A percentile compares a stretch with the other conserved stretches of the same genome.
These are phyloP conservation scores for Taphrina flavorubra DNA, from an alignment of 1,139 yeast genomes.

Conservation along the genomic window DNA sequence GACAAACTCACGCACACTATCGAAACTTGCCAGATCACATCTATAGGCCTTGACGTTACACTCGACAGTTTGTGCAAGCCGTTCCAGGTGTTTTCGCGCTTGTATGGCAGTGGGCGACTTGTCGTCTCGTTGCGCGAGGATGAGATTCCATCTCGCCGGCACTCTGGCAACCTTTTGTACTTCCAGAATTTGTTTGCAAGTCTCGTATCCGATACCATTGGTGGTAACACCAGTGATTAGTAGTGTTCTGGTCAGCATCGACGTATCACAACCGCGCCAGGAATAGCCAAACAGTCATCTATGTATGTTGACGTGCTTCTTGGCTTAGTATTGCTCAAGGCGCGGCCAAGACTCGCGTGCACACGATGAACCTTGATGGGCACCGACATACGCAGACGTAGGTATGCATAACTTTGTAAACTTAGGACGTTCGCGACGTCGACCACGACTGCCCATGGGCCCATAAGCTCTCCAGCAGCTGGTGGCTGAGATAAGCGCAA, in stretches of 20 bases:
- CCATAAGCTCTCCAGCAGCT: too few species aligned
- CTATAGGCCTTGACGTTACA: constrained; percentile 2
- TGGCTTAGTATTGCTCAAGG: too few species aligned
- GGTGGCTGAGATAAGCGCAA: too few species aligned
- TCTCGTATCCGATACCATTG: constrained; percentile 26
- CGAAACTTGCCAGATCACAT: constrained; percentile 33
- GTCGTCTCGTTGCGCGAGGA: constrained; percentile 39
- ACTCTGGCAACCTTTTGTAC: constrained; percentile 26
- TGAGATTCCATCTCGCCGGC: constrained; percentile 24
- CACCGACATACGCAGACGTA: too few species aligned
- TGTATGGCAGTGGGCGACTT: constrained; percentile 10
- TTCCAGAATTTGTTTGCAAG: constrained; percentile 14
- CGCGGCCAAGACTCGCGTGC: too few species aligned
- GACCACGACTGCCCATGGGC: too few species aligned
- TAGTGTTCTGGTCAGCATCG: constrained; percentile 11
- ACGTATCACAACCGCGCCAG: too few species aligned
- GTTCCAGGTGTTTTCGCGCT: constrained; percentile 11
- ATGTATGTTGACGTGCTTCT: too few species aligned
- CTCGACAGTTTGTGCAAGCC: background rate
- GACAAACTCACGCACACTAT: constrained; percentile 27
- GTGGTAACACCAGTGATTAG: constrained; percentile 32
- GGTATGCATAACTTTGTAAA: too few species aligned
- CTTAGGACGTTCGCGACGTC: too few species aligned
- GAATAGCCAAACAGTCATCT: too few species aligned
- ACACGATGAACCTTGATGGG: too few species aligned